Base-by-base conservation (phyloP, 1,139 yeast species). In the Sugiyamaella pinicola region DNA sequence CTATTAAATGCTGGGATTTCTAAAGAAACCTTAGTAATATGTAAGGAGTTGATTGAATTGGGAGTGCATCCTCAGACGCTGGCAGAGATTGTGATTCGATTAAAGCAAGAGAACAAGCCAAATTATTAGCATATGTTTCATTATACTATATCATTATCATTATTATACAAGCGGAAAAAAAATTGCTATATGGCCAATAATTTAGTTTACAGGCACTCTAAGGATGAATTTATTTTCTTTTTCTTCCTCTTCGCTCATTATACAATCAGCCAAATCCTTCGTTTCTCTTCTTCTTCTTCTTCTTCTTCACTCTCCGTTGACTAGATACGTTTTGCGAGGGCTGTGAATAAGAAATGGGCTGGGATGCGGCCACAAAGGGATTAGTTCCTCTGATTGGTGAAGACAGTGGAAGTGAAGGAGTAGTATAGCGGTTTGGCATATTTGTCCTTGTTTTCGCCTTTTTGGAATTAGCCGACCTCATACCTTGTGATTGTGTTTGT, bases 1-100 rank as follows among this genome's bases (percentile, higher is more conserved):
- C 49, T 69, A 10, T 57, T 69, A 6, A 63, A 65, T 39, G 64
- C 72, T 0, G 64, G 64, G 3, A 49, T 69, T 18, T 62, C 60
- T 31, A 53, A 43, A 34, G 61, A 62, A 22, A 60, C 66, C 1
- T 45, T 69, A 28, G 57, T 56, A 2, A 49, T 63, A 7, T 65
- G 68, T 49, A 54, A 60, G 7, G 55, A 62, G n/a, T 54, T 66
- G 37, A 58, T 62, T 42, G 64, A 63, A 40, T 56, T 58, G 22
- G 69, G 69, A 1, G 65, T 65, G 4, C 60, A 59, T 35, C 69
- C 69, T 5, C 63, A 63, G 47, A 57, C 64, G 6, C 55, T 66
- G 28, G 68, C 63, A 1, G 67, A 58, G 58, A 51, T 43, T 18
- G 38, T 43, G 3, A 5, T 35, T 21, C 38, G 47, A 33, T 17